Evolutionary conservation across 345 rosid species (phyloP), one percentile per base, ranked within the genome.

Genomic region (Cardamine chenopodiifolia): DNA sequence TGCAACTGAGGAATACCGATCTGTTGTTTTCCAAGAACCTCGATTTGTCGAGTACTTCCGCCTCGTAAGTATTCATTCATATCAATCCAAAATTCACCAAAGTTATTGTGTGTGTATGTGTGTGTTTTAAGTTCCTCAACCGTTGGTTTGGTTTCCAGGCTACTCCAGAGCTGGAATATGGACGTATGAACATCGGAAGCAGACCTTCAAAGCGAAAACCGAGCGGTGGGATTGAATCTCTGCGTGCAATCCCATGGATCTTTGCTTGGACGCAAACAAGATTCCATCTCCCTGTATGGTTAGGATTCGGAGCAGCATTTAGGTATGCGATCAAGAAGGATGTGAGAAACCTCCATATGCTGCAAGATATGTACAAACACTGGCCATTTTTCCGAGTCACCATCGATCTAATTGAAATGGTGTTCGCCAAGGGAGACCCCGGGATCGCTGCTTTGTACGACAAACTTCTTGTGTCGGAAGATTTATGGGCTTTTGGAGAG

Each of bases 201-300:
- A 87, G 98, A 63, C 98, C 99, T 40, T 88, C 99, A 23, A 96
- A 92, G 86, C 63, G 97, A 79, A 92, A 90, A 81, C 97, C 97
- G 17, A 92, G 97, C 44, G 97, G 98, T 26, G 99, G 99, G 40
- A 95, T 95, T 3, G 98, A 90, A 79, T 86, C 97, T 58, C 96
- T 95, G 7, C 90, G 99, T 65, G 99, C 99, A 45, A 95, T 95
- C 77, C 99, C 99, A 20, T 95, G 99, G 99, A 90, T 95, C 72
- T 95, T 95, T 87, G 99, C 99, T 5, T 95, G 99, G 99, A 92
- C 99, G 0, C 99, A 95, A 70, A 95, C 98, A 19, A 86, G 99
- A 78, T 95, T 95, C 75, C 97, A 90, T 83, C 98, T 95, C 65
- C 99, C 98, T 0, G 98, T 90, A 23, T 95, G 99, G 99, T 87